Base-by-base conservation (phyloP, 129 eudicot genomes). In the Apium graveolens region DNA sequence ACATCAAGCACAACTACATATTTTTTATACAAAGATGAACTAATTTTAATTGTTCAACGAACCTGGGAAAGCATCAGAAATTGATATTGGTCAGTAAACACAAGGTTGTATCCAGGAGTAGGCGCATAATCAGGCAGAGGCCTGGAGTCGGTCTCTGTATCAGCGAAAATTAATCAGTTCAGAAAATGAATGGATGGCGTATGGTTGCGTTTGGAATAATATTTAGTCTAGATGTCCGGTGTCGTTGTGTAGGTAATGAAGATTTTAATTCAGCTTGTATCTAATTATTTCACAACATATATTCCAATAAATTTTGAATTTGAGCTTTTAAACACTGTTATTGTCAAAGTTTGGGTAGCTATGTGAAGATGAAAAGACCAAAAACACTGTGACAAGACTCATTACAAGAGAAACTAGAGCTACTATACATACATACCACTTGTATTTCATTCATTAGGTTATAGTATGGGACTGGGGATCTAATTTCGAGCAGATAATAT, bases 41-140 rank as follows among this genome's bases (percentile, higher is more conserved):
- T 35, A 35, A 35, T 35, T 35, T 35, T 35, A 35, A 35, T 35
- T 35, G 38, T 35, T 35, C 38, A 29, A 81, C 83, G 21, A 27
- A 93, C 98, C 91, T 89, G 92, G 73, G 96, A 93, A 17, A 77
- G 77, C 75, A 93, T 71, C 70, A 88, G 89, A 79, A 87, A 93
- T 0, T 93, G 98, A 83, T 84, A 90, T 48, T 75, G 79, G 55
- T 93, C 98, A 55, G 86, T 72, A 74, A 93, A 93, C 84, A 84
- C 81, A 76, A 89, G 81, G 69, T 77, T 84, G 82, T 83, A 81
- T 51, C 91, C 89, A 70, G 62, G 81, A 34, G 43, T 37, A 70
- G 74, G 74, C 27, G 89, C 94, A 83, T 85, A 86, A 42, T 79
- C 77, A 34, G 93, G 84, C 65, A 87, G 86, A 24, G 81, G 80